Evolutionary conservation across 805 yeast species (phyloP).

Genomic region (Lachancea dasiensis): DNA sequence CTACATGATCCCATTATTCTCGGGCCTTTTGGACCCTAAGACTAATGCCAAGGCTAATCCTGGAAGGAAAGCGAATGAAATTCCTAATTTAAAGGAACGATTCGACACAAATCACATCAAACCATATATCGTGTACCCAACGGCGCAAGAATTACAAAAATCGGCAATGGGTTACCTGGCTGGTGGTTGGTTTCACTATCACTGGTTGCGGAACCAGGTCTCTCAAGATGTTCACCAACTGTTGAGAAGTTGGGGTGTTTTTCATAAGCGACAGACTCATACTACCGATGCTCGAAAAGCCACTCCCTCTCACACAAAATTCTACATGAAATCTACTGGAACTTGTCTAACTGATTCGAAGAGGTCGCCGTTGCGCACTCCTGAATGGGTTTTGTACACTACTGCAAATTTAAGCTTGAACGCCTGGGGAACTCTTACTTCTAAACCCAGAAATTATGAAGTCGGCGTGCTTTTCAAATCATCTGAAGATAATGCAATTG

Average conservation of each 20-base stretch:
- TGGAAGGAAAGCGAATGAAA: conserved; percentile 3
- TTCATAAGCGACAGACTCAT: conserved; percentile 21
- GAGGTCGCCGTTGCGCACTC: conserved; percentile 11
- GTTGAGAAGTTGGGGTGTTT: conserved; percentile 16
- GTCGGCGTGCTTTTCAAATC: conserved; percentile 46
- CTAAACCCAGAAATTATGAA: conserved; percentile 43
- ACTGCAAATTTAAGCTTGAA: conserved; percentile 70
- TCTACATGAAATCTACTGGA: conserved; percentile 53
- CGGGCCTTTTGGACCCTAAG: conserved; percentile 8
- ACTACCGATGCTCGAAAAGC: neutral
- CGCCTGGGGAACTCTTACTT: conserved; percentile 64
- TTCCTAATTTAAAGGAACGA: conserved; percentile 4
- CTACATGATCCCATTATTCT: conserved; percentile 22
- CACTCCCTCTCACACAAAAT: conserved; percentile 60
- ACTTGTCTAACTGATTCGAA: conserved; percentile 11
- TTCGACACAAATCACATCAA: conserved; percentile 8
- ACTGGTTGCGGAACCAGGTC: conserved; percentile 13
- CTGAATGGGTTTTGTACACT: conserved; percentile 68
- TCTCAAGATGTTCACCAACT: conserved; percentile 12
- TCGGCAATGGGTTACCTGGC: conserved; percentile 20
- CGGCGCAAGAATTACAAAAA: conserved; percentile 20
- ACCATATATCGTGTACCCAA: conserved; percentile 26
- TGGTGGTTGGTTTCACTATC: conserved; percentile 30
- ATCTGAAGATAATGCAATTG: conserved; percentile 5
- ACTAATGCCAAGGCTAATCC: neutral